Conservation (phyloP, 805 yeast species). For the Yamadazyma olivae region DNA sequence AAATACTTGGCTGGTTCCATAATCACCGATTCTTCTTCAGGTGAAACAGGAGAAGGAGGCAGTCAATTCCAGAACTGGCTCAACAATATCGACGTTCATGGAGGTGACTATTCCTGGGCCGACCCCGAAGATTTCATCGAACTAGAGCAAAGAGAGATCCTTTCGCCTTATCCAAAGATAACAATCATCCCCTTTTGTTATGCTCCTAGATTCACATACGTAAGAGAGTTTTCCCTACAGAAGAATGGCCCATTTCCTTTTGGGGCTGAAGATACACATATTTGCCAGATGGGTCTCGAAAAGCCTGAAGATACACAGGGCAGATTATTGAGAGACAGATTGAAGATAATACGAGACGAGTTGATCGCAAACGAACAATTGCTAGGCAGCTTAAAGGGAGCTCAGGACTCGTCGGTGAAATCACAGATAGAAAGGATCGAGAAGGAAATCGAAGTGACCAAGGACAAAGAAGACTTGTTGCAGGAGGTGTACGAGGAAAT, state of each 20-base stretch:
- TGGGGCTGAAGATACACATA: conserved; percentile 61
- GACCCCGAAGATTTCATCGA: conserved; percentile 77
- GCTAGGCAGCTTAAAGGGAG: conserved; percentile 16
- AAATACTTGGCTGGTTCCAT: conserved; percentile 5
- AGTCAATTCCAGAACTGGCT: conserved; percentile 19
- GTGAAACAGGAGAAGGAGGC: conserved; percentile 7
- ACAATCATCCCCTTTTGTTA: conserved; percentile 44
- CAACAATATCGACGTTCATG: conserved; percentile 21
- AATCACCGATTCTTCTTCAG: conserved; percentile 11
- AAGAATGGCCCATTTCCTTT: conserved; percentile 52
- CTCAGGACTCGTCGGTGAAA: conserved; percentile 3
- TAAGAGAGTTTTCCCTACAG: conserved; percentile 48
- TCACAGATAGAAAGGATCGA: conserved; percentile 7
- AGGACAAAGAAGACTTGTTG: conserved; percentile 24
- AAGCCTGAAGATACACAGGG: conserved; percentile 58
- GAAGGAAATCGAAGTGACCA: conserved; percentile 8
- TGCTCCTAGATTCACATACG: conserved; percentile 60
- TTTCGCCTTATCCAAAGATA: conserved; percentile 40
- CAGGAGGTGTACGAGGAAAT: conserved; percentile 21
- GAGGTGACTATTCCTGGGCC: conserved; percentile 53
- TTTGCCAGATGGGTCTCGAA: conserved; percentile 54
- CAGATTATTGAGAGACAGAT: conserved; percentile 30
- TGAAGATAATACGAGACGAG: conserved; percentile 18
- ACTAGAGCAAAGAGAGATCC: conserved; percentile 48
- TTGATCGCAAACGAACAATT: conserved; percentile 25